Base-by-base conservation (phyloP, 2,329 filamentous ascomycete genomes). In the Amesomyces nigricolor region DNA sequence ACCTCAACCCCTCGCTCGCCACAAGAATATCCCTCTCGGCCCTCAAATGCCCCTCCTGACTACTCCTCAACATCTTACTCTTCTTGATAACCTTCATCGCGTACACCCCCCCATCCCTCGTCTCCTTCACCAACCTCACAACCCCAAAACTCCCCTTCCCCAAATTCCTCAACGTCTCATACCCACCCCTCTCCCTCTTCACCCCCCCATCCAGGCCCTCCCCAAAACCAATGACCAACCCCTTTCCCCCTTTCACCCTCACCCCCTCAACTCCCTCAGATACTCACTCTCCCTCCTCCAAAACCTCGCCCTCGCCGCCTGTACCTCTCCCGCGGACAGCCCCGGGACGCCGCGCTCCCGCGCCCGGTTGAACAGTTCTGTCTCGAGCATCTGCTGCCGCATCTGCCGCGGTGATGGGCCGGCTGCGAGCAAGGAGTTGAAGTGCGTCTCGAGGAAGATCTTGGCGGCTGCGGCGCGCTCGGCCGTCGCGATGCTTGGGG, bases 1-100 rank as follows among this genome's bases (percentile, higher is more conserved):
- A 97, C 58, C 80, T 81, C 5, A 90, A 95, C n/a, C 85, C 88
- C 67, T 94, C 88, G 1, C 91, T 91, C 5, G 87, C 84, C 26
- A 96, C 90, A 7, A 99, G 78, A 61, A 97, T 95, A 65, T 97
- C 94, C 61, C 92, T 78, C 68, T 99, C 92, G 0, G 91, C 92
- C 37, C 90, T 84, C 17, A 99, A 72, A 72, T 97, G 94, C 0
- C 89, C 92, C 71, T 97, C 92, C 72, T 97, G 94, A 60, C 87
- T 87, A 58, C 90, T 94, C 11, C 86, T 83, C 53, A 97, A 78
- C 91, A 96, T 97, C 54, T 90, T 85, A 0, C 89, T 89, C 68
- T 99, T 99, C 56, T 88, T 85, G 62, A 97, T 97, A 32, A 96
- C 88, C 68, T 97, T 97, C 92, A 97, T 96, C 13, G 94, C 94